Evolutionary conservation across 768 basidiomycete genomes (phyloP).

Genomic region (Mycena amicta): DNA sequence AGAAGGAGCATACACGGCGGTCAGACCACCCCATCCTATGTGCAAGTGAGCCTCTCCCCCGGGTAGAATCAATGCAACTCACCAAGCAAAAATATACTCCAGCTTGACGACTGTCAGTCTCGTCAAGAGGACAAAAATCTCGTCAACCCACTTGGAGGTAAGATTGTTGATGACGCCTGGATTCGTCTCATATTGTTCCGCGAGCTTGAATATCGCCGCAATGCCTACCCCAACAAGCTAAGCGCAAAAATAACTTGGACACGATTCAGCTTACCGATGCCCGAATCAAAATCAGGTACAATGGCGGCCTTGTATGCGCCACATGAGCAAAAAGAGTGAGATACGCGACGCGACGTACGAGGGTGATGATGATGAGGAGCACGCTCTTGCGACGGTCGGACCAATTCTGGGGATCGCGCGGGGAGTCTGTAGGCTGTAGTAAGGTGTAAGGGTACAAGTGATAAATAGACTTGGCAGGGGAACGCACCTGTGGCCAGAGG

Average conservation of each 20-base stretch:
- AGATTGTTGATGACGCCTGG: slow-evolving; percentile 56
- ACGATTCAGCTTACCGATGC: slow-evolving; percentile 38
- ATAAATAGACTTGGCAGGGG: no score
- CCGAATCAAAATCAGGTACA: slow-evolving; percentile 64
- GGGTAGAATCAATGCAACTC: slow-evolving; percentile 5
- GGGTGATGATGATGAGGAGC: slow-evolving; percentile 53
- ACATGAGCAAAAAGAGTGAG: not conserved
- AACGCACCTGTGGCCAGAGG: slow-evolving; percentile 54
- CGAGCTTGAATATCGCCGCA: slow-evolving; percentile 58
- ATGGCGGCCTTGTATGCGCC: slow-evolving; percentile 42
- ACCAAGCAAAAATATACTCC: slow-evolving; percentile 69
- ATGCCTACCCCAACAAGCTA: slow-evolving; percentile 38
- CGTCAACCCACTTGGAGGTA: slow-evolving; percentile 45
- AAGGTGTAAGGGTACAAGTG: not conserved
- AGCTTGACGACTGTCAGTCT: slow-evolving; percentile 38
- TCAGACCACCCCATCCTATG: slow-evolving; percentile 16
- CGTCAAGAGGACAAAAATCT: not conserved
- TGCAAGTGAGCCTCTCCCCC: not conserved
- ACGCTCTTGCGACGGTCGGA: slow-evolving; percentile 47
- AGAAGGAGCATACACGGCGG: slow-evolving; percentile 6
- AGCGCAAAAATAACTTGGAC: not conserved
- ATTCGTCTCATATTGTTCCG: slow-evolving; percentile 52
- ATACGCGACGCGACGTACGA: slow-evolving; percentile 22
- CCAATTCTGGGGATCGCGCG: slow-evolving; percentile 46
- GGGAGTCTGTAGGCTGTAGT: slow-evolving; percentile 39